phyloP scores from a whole-genome alignment of 768 basidiomycete species.

The Boletales sp. region DNA sequence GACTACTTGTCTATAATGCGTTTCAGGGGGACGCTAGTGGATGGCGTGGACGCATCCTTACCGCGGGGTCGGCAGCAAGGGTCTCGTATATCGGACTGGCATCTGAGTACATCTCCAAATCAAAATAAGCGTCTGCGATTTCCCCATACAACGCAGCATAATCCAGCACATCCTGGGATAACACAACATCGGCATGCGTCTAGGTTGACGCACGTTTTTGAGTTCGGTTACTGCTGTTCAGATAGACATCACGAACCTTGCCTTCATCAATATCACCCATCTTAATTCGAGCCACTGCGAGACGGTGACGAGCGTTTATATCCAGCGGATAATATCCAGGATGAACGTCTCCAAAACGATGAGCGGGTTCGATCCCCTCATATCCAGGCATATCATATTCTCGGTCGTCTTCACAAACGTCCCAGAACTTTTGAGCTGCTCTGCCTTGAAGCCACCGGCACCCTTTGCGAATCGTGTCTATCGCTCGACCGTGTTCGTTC shows the following conservation, averaged over 20 bases:
- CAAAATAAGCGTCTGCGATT: slow-evolving; percentile 79
- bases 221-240: background rate
- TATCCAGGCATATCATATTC: slow-evolving; percentile 69
- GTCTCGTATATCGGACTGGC: slow-evolving; percentile 79
- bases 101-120: slow-evolving; percentile 65
- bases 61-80: slow-evolving; percentile 70
- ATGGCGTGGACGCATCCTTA: slow-evolving; percentile 33
- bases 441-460: slow-evolving; percentile 92
- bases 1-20: slow-evolving; percentile 60
- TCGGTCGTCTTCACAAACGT: slow-evolving; percentile 77
- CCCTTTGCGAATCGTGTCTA: slow-evolving; percentile 68
- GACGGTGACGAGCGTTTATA: slow-evolving; percentile 64
- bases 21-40: background rate
- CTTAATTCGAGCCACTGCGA: slow-evolving; percentile 79
- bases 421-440: slow-evolving; percentile 71
- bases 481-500: slow-evolving; percentile 62
- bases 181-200: slow-evolving; percentile 73
- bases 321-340: slow-evolving; percentile 42
- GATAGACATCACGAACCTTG: slow-evolving; percentile 52
- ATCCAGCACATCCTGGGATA: slow-evolving; percentile 66
- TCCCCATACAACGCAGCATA: slow-evolving; percentile 78
- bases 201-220: slow-evolving; percentile 24
- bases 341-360: slow-evolving; percentile 45
- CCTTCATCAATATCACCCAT: slow-evolving; percentile 79
- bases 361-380: slow-evolving; percentile 39